phyloP scores from a whole-genome alignment of 2,329 filamentous ascomycete species.

The Penicillium sp. region DNA sequence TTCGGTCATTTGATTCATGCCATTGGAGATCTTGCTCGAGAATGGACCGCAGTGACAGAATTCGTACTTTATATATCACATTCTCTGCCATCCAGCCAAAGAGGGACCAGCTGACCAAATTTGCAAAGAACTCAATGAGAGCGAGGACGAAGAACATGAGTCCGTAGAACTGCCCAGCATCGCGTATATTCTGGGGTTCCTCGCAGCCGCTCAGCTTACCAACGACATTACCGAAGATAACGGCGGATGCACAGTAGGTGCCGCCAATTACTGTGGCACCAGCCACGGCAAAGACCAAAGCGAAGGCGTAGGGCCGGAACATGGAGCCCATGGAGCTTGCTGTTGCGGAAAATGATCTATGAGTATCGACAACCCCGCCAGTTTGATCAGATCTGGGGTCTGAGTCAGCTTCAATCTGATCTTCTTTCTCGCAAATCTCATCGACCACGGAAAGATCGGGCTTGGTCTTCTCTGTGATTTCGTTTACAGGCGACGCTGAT shows the following conservation, averaged over 20 bases:
- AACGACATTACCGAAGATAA: conserved; percentile 60
- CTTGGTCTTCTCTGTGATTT: conserved; percentile 5
- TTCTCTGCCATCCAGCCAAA: conserved; percentile 62
- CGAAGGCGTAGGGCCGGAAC: conserved; percentile 6
- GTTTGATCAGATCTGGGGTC: background rate
- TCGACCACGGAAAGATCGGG: background rate
- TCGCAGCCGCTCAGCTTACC: conserved; percentile 55
- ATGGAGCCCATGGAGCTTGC: conserved; percentile 45
- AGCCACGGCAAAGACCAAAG: conserved; percentile 39
- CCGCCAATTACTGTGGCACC: conserved; percentile 53
- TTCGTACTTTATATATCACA: conserved; percentile 59
- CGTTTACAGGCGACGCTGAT: conserved; percentile 2
- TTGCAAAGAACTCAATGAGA: conserved; percentile 58
- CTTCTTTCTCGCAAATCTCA: background rate
- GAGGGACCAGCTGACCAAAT: conserved; percentile 56
- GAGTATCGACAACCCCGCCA: background rate
- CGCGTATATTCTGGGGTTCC: conserved; percentile 47
- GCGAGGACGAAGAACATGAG: conserved; percentile 60
- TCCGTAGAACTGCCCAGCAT: conserved; percentile 52
- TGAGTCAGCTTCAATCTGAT: background rate
- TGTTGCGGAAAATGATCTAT: conserved; percentile 1
- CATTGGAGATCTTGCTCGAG: conserved; percentile 64
- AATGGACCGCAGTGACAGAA: conserved; percentile 60
- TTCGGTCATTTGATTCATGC: conserved; percentile 63
- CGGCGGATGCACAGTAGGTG: conserved; percentile 54